Conservation (phyloP, 108 stramenopile species). For the Discostella pseudostelligera region DNA sequence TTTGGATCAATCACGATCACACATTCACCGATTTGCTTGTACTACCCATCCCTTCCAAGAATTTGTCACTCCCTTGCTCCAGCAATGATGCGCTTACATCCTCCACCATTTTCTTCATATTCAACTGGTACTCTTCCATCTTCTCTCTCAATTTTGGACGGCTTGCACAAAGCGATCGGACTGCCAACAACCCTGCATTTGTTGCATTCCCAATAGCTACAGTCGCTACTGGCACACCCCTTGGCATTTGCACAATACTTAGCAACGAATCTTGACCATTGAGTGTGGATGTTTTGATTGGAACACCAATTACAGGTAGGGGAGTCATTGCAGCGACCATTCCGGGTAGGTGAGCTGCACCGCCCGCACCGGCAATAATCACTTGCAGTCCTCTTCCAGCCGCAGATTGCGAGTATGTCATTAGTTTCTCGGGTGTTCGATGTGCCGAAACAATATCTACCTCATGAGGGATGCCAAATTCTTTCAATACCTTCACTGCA, state of each 20-base stretch:
- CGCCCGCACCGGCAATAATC: conserved; percentile 98
- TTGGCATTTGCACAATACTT: conserved; percentile 99
- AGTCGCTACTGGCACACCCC: conserved; percentile 98
- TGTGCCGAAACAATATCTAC: conserved; percentile 98
- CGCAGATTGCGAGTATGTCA: conserved; percentile 86
- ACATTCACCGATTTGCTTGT: conserved; percentile 84
- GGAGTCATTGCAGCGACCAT: conserved; percentile 99
- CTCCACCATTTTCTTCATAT: conserved; percentile 78
- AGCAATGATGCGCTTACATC: conserved; percentile 58
- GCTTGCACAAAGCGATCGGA: conserved; percentile 85
- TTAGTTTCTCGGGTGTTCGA: conserved; percentile 94
- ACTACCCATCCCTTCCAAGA: conserved; percentile 78
- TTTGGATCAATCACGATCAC: conserved; percentile 27
- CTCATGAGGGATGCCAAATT: conserved; percentile 92
- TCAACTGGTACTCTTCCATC: conserved; percentile 80
- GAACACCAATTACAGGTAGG: conserved; percentile 97
- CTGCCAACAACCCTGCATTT: conserved; percentile 97
- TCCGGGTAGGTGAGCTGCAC: conserved; percentile 98
- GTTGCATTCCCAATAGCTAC: conserved; percentile 98
- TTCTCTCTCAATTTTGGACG: conserved; percentile 70
- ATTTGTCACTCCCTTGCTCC: conserved; percentile 76
- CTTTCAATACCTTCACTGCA: conserved; percentile 82
- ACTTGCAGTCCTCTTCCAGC: conserved; percentile 87
- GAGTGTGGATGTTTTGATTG: conserved; percentile 96
- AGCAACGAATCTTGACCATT: conserved; percentile 96